These are phyloP conservation scores for Sparassis latifolia DNA, from an alignment of 1,284 basidiomycete genomes.

Conservation along the genomic window DNA sequence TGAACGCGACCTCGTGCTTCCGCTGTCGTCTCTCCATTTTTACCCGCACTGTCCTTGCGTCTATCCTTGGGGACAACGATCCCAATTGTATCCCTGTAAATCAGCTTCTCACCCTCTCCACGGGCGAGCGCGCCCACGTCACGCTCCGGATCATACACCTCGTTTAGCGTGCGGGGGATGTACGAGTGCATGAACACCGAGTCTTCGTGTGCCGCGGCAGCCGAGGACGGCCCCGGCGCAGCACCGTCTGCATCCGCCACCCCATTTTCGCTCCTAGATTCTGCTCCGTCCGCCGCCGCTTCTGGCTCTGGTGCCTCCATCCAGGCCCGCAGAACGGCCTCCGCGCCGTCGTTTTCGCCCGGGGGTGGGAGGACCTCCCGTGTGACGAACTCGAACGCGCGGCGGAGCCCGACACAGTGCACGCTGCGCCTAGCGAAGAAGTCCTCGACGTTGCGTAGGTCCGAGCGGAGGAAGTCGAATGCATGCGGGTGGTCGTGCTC, in stretches of 20 bases:
- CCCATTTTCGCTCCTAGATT: conserved; percentile 9
- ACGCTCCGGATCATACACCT: conserved; percentile 89
- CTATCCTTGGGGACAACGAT: conserved; percentile 41
- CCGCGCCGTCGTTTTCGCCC: conserved; percentile 29
- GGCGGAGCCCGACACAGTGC: conserved; percentile 71
- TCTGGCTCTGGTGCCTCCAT: conserved; percentile 35
- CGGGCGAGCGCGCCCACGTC: conserved; percentile 71
- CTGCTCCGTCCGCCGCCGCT: conserved; percentile 7
- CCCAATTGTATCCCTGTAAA: conserved; percentile 83
- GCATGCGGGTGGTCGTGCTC: conserved; percentile 97
- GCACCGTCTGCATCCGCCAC: conserved; percentile 17
- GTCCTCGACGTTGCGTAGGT: conserved; percentile 90
- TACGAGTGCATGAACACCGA: conserved; percentile 83
- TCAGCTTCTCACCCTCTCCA: conserved; percentile 69
- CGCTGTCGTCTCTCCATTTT: conserved; percentile 7
- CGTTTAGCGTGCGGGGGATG: conserved; percentile 88
- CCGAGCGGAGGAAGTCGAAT: conserved; percentile 92
- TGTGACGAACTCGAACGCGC: conserved; percentile 87
- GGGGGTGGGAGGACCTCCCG: conserved; percentile 36
- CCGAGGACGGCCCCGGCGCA: conserved; percentile 9
- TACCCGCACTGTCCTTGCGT: conserved; percentile 9
- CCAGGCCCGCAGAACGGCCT: conserved; percentile 42
- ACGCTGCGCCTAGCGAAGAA: conserved; percentile 83
- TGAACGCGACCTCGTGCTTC: background rate
- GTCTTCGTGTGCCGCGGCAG: conserved; percentile 57